phyloP scores from a whole-genome alignment of 164 flowering plant species.

The Amborella trichopoda region DNA sequence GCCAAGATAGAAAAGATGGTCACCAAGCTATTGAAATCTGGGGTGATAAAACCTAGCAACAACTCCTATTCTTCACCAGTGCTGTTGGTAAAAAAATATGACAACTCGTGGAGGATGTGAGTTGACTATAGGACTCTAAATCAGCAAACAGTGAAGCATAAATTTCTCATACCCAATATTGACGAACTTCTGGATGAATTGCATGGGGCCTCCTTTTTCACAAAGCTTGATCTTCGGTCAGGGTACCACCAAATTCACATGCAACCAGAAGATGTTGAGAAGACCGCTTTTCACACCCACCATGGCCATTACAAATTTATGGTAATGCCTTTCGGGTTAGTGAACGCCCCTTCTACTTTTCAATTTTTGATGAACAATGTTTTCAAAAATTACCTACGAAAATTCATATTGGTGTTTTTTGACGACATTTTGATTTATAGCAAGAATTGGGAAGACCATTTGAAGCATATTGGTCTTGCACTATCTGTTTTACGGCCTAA shows the following conservation, averaged over 20 bases:
- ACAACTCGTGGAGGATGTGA: neutral
- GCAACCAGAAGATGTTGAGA: neutral
- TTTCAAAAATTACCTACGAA: no score
- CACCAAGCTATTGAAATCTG: neutral
- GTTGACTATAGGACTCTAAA: neutral
- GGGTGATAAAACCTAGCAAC: neutral
- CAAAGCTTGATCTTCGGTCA: neutral
- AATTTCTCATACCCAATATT: neutral
- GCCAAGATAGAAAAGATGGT: neutral
- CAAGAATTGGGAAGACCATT: no score
- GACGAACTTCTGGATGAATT: neutral
- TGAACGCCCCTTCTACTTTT: slow-evolving; percentile 1
- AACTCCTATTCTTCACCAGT: neutral
- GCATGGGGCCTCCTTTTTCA: neutral
- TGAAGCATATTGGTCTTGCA: no score
- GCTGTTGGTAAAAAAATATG: neutral
- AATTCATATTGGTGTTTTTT: no score
- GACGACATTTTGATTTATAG: no score
- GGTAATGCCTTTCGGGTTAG: slow-evolving; percentile 5
- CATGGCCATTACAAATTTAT: neutral
- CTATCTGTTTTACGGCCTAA: no score
- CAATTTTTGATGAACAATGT: neutral
- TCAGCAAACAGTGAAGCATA: neutral
- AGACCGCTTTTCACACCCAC: slow-evolving; percentile 3
- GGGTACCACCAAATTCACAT: slow-evolving; percentile 6